Evolutionary conservation across 768 basidiomycete species (phyloP).

Genomic region (Lactarius tabidus): DNA sequence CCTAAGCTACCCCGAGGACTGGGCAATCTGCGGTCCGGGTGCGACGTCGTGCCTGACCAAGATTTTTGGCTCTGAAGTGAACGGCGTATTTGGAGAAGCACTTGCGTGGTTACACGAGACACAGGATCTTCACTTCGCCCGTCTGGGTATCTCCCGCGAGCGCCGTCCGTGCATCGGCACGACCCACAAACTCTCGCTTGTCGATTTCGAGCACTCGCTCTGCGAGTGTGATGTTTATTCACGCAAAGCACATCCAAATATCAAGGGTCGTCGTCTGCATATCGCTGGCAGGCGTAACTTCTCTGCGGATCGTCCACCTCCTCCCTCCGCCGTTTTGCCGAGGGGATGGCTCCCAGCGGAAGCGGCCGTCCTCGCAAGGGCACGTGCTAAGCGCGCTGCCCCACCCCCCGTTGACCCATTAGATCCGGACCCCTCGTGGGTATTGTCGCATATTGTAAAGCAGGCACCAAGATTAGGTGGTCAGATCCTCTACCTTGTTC

Average conservation of each 20-base stretch:
- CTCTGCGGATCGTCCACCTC: conserved; percentile 24
- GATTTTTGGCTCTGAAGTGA: conserved; percentile 50
- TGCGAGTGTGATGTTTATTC: conserved; percentile 81
- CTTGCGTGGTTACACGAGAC: conserved; percentile 60
- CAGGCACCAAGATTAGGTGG: conserved; percentile 24
- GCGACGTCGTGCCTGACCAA: conserved; percentile 61
- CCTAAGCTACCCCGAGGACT: conserved; percentile 59
- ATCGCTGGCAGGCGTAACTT: conserved; percentile 29
- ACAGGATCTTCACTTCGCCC: conserved; percentile 57
- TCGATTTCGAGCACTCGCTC: conserved; percentile 73
- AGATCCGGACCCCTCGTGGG: conserved; percentile 28
- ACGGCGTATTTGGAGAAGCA: conserved; percentile 49
- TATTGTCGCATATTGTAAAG: conserved; percentile 33
- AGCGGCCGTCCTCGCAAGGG: conserved; percentile 15
- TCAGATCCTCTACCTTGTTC: conserved; percentile 27
- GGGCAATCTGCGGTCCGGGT: conserved; percentile 67
- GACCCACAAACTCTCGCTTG: conserved; percentile 44
- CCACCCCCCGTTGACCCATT: conserved; percentile 24
- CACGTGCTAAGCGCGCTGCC: conserved; percentile 12
- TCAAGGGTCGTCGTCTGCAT: conserved; percentile 38
- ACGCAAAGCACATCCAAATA: conserved; percentile 48
- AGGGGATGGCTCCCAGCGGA: conserved; percentile 27
- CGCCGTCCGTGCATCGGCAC: conserved; percentile 30
- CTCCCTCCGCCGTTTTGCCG: conserved; percentile 30
- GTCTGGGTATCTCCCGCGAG: conserved; percentile 40